Percentiles rank a stretch among this genome's conserved stretches.
phyloP scores from a whole-genome alignment of 2,329 filamentous ascomycete genomes.

The Neofusicoccum parvum region DNA sequence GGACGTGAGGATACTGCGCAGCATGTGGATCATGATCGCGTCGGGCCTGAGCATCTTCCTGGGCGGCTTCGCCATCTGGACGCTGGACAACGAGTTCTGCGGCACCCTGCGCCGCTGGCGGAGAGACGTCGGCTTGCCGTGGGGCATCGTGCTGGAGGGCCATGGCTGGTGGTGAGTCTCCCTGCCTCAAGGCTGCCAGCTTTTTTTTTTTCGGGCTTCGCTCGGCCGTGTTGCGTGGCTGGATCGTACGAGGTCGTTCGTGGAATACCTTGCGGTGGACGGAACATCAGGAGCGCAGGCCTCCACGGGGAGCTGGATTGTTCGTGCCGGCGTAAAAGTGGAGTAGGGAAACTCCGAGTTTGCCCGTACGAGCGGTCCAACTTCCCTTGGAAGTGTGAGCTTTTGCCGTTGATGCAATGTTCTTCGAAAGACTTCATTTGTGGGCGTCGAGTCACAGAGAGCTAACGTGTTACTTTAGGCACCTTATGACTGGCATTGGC shows the following conservation, averaged over 20 bases:
- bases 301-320: too few species aligned
- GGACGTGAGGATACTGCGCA: slow-evolving; percentile 60
- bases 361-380: too few species aligned
- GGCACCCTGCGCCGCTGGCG: slow-evolving; percentile 65
- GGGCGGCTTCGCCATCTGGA: slow-evolving; percentile 76
- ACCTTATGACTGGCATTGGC: slow-evolving; percentile 78
- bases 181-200: background rate
- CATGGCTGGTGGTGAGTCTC: slow-evolving; percentile 69
- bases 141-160: slow-evolving; percentile 74
- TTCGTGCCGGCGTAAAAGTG: too few species aligned
- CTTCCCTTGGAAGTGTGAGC: too few species aligned
- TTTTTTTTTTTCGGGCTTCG: background rate
- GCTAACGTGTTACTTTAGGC: slow-evolving; percentile 50
- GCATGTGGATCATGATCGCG: slow-evolving; percentile 77
- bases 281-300: too few species aligned
- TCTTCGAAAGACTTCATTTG: too few species aligned
- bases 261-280: too few species aligned
- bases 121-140: slow-evolving; percentile 71
- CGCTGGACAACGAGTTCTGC: slow-evolving; percentile 77
- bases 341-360: too few species aligned
- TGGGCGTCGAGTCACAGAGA: background rate
- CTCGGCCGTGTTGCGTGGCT: background rate
- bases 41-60: slow-evolving; percentile 72
- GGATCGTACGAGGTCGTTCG: background rate
- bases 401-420: too few species aligned